Evolutionary conservation across 2,329 filamentous ascomycete species (phyloP).

Genomic region (Cercospora berteroae): DNA sequence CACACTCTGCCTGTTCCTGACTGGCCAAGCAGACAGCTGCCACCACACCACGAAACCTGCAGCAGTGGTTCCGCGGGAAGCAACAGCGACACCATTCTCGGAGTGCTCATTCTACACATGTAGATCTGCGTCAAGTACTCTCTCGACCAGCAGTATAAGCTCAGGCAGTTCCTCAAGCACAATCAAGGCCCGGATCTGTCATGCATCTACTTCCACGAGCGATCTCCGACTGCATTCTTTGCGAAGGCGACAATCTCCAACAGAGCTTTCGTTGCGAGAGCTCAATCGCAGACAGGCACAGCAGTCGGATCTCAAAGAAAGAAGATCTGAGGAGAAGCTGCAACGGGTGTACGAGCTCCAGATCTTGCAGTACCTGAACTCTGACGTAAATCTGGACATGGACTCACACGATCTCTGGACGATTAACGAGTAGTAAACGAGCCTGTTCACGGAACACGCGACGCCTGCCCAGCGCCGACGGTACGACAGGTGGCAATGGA

Average conservation of each 20-base stretch:
- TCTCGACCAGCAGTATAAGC: conserved; percentile 6
- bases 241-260: conserved; percentile 30
- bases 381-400: conserved; percentile 5
- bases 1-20: conserved; percentile 26
- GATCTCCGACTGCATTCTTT: conserved; percentile 21
- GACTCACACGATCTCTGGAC: conserved; percentile 18
- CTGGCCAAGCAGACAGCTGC: conserved; percentile 15
- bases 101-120: conserved; percentile 31
- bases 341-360: conserved; percentile 35
- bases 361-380: conserved; percentile 35
- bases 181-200: conserved; percentile 13
- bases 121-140: conserved; percentile 12
- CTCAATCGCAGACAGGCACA: conserved; percentile 26
- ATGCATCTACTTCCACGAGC: conserved; percentile 10
- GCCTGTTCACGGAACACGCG: background rate
- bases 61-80: conserved; percentile 5
- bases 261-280: conserved; percentile 31
- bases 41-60: conserved; percentile 6
- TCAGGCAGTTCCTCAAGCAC: conserved; percentile 21
- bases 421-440: conserved; percentile 13
- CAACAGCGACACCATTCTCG: conserved; percentile 23
- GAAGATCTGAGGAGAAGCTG: conserved; percentile 34
- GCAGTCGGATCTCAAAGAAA: conserved; percentile 18
- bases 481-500: background rate
- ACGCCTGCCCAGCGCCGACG: background rate